These are phyloP conservation scores for Chalaropsis ovoidea DNA, from an alignment of 2,329 filamentous ascomycete genomes.

Conservation along the genomic window DNA sequence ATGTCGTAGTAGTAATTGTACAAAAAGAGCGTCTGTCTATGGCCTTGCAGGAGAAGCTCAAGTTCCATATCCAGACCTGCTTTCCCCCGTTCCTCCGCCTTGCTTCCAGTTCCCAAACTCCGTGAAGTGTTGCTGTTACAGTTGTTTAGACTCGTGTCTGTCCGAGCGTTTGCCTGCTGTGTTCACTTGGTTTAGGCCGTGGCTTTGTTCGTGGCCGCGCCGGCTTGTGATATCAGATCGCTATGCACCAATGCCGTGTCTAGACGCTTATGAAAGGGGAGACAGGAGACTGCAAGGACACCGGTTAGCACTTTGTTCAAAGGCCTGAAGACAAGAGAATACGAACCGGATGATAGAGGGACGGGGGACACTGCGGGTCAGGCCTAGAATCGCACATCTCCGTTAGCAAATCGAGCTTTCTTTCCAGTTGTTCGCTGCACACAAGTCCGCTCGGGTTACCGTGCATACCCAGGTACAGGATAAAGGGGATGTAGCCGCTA, in stretches of 20 bases:
- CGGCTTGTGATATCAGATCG: background rate
- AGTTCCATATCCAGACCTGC: background rate
- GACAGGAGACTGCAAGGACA: slow-evolving; percentile 45
- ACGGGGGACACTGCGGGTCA: slow-evolving; percentile 85
- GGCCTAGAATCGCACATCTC: slow-evolving; percentile 47
- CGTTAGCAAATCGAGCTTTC: slow-evolving; percentile 27
- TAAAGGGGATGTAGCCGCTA: slow-evolving; percentile 91
- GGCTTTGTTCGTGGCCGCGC: background rate
- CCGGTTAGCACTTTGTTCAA: background rate
- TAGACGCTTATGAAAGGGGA: slow-evolving; percentile 47
- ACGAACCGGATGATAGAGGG: slow-evolving; percentile 57
- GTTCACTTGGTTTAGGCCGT: background rate
- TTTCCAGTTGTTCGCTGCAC: slow-evolving; percentile 2
- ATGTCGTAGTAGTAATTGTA: slow-evolving; percentile 7
- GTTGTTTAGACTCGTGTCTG: background rate
- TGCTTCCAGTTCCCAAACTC: background rate
- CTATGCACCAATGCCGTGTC: background rate
- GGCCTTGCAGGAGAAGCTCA: background rate
- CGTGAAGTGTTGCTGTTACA: background rate
- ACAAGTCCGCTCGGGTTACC: slow-evolving; percentile 27
- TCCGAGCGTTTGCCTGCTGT: background rate
- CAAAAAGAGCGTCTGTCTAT: slow-evolving; percentile 3
- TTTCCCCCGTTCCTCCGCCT: background rate
- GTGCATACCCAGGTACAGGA: slow-evolving; percentile 80
- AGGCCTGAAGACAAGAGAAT: background rate